Base-by-base conservation (phyloP, 306 rosid species). In the Ormosia emarginata region DNA sequence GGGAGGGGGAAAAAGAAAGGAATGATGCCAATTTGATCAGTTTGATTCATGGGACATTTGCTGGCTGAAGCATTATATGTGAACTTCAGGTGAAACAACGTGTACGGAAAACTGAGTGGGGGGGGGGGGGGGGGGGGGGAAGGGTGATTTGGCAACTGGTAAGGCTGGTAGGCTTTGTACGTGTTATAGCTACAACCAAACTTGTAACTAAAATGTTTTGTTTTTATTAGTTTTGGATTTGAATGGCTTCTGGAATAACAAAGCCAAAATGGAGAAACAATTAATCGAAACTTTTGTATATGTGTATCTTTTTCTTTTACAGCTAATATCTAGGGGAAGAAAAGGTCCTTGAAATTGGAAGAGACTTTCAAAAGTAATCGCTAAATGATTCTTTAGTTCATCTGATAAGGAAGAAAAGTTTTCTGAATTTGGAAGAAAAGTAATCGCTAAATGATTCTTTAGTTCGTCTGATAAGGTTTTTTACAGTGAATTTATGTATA, bases 171-270 rank as follows among this genome's bases (percentile, higher is more conserved):
- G 32, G 32, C 46, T 56, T 39, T 74, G 36, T 24, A 40, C 15
- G 43, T 59, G 59, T 61, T 62, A 44, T 44, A 30, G 79, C 33
- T 30, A 18, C 10, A 57, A 18, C 33, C 69, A 75, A 58, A 74
- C 55, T 14, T 3, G n/a, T 64, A 7, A 52, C 34, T 36, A 50
- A 49, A 30, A 65, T 29, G 11, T 65, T n/a, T n/a, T 78, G 56
- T 67, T 53, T 63, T 53, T 29, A 40, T 78, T 78, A 4, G 68
- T 78, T 56, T 57, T 56, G 83, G 61, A 43, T 69, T 32, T 43
- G 14, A 57, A 58, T 79, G 49, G 62, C 29, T 52, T 56, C 10
- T 18, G 40, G 55, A 66, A 66, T 66, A 66, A 65, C n/a, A 15
- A 29, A 52, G 46, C 4, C 34, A 62, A 78, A n/a, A 55, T 67